Base-by-base conservation (phyloP, 345 rosid genomes). In the Syzygium jambos region DNA sequence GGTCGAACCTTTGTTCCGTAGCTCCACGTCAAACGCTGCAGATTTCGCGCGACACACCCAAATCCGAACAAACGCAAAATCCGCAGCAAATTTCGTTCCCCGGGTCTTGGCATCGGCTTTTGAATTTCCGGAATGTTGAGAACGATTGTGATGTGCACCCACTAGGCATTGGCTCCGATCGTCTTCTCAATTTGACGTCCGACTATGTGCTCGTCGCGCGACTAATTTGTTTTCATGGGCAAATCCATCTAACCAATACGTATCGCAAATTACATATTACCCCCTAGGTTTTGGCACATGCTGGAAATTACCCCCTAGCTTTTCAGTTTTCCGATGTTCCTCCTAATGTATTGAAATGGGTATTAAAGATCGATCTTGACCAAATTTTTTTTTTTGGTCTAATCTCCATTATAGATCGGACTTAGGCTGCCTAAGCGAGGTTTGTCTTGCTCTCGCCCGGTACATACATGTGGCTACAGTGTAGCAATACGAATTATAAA, bases 141-240 rank as follows among this genome's bases (percentile, higher is more conserved):
- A n/a, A 11, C 65, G 30, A 29, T 59, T 14, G 65, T 3, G 3
- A 11, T 59, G 13, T 11, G 29, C 7, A 11, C 65, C 73, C 34
- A 7, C 46, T 13, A 3, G 19, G 17, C 73, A 0, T 14, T 16
- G 68, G 27, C 5, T 61, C 38, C 6, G 9, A 3, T 12, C n/a
- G 34, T 11, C 14, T n/a, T 61, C n/a, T 25, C 9, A 6, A 61
- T 12, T 61, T n/a, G 73, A 27, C 13, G 9, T n/a, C 73, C 34
- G 0, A 13, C 34, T 0, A 3, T n/a, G 34, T 6, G 73, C 34
- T 61, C 1, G 34, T 61, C 17, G 34, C 9, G 2, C n/a, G 0
- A n/a, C 73, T 61, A n/a, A n/a, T 61, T 61, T n/a, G 4, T 34
- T 61, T 61, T 61, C 0, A 6, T 61, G 13, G 29, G 27, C 73